Evolutionary conservation across 768 basidiomycete species (phyloP).

Genomic region (Mycena filopes): DNA sequence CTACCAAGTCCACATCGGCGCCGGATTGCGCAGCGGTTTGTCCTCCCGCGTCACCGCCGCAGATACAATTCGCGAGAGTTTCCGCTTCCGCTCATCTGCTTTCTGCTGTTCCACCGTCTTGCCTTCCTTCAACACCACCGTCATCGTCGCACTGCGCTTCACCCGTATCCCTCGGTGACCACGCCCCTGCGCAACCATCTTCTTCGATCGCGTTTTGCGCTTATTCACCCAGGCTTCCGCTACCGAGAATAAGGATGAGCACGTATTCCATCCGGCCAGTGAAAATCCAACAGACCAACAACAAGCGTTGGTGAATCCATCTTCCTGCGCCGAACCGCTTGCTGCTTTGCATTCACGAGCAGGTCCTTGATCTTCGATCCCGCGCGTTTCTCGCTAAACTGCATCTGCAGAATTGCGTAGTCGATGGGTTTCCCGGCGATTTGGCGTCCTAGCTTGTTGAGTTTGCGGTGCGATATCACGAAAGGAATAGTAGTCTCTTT

Average conservation of each 20-base stretch:
- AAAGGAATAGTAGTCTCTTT: slow-evolving; percentile 93
- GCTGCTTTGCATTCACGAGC: slow-evolving; percentile 87
- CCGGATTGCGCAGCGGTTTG: slow-evolving; percentile 78
- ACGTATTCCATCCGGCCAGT: slow-evolving; percentile 4
- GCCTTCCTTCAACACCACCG: slow-evolving; percentile 84
- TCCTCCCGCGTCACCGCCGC: slow-evolving; percentile 85
- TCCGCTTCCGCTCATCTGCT: slow-evolving; percentile 69
- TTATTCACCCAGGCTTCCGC: slow-evolving; percentile 97
- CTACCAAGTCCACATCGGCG: slow-evolving; percentile 85
- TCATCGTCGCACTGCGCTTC: slow-evolving; percentile 79
- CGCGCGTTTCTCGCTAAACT: slow-evolving; percentile 93
- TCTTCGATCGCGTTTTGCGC: slow-evolving; percentile 69
- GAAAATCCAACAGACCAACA: slow-evolving; percentile 72
- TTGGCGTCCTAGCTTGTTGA: slow-evolving; percentile 88
- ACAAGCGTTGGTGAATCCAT: slow-evolving; percentile 78
- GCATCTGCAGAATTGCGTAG: slow-evolving; percentile 95
- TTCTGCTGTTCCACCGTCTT: slow-evolving; percentile 78
- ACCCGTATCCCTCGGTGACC: slow-evolving; percentile 81
- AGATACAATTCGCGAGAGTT: slow-evolving; percentile 81
- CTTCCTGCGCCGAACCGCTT: slow-evolving; percentile 82
- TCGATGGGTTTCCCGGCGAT: slow-evolving; percentile 94
- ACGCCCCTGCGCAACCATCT: slow-evolving; percentile 86
- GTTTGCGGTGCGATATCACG: slow-evolving; percentile 93
- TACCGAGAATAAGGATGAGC: slow-evolving; percentile 41
- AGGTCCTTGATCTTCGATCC: slow-evolving; percentile 88